These are phyloP conservation scores for Exutisphaerella laricina DNA, from an alignment of 2,329 filamentous ascomycete genomes.

Conservation along the genomic window DNA sequence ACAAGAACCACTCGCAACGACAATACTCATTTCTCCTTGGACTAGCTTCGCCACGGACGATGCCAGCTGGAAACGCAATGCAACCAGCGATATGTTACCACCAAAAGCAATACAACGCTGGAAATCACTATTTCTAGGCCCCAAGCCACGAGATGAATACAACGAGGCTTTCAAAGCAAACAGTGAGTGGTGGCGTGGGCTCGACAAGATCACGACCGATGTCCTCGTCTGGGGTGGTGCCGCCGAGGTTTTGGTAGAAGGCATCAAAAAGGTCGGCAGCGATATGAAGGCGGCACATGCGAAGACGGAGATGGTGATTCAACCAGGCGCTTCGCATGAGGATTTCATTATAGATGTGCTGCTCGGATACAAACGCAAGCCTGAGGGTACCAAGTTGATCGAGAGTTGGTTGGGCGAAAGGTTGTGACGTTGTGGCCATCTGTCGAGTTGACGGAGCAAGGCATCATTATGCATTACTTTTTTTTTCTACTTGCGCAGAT, in stretches of 20 bases:
- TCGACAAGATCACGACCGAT: conserved; percentile 39
- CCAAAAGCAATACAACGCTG: conserved; percentile 40
- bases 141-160: conserved; percentile 43
- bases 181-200: conserved; percentile 49
- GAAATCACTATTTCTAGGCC: conserved; percentile 44
- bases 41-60: conserved; percentile 46
- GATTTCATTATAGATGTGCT: conserved; percentile 40
- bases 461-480: too few relatives aligned
- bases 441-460: too few relatives aligned
- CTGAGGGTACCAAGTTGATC: conserved; percentile 33
- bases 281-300: conserved; percentile 43
- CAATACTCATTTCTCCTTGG: conserved; percentile 56
- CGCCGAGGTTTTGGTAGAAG: conserved; percentile 53
- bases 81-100: conserved; percentile 48
- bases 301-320: conserved; percentile 32
- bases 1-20: conserved; percentile 43
- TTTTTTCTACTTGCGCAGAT: too few relatives aligned
- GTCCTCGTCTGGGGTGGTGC: conserved; percentile 51
- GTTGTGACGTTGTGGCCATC: too few relatives aligned
- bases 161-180: conserved; percentile 48
- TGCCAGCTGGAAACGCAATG: conserved; percentile 41
- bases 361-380: conserved; percentile 36
- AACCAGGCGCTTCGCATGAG: conserved; percentile 37
- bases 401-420: conserved; percentile 37
- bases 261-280: conserved; percentile 47